Conservation (phyloP, 768 basidiomycete species). For the Lentinula lateritia region DNA sequence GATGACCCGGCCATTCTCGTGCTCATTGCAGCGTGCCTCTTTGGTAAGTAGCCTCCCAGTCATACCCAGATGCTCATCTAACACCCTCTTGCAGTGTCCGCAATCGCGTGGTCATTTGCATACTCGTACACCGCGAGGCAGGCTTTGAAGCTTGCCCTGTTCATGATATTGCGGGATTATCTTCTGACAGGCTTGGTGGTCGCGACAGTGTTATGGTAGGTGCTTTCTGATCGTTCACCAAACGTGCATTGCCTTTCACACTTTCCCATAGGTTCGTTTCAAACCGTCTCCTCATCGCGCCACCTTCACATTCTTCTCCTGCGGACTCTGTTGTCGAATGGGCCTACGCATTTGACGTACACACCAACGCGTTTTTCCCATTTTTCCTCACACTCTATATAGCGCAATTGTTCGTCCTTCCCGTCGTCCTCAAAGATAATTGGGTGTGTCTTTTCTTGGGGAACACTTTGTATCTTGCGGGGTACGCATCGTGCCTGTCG, state of each 20-base stretch:
- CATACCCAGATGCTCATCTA: background rate
- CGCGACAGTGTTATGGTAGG: conserved; percentile 75
- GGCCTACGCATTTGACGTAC: conserved; percentile 96
- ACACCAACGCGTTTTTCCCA: conserved; percentile 96
- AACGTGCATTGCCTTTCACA: background rate
- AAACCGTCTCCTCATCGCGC: conserved; percentile 65
- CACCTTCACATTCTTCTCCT: conserved; percentile 65
- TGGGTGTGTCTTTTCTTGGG: conserved; percentile 96
- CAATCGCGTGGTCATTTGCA: conserved; percentile 80
- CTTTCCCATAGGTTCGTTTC: conserved; percentile 49
- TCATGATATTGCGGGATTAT: conserved; percentile 90
- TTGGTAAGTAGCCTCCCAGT: conserved; percentile 39
- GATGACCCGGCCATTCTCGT: conserved; percentile 96
- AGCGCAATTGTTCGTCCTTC: conserved; percentile 81
- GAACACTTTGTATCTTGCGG: conserved; percentile 87
- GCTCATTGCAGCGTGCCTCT: conserved; percentile 74
- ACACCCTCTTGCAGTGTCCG: conserved; percentile 49
- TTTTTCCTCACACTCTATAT: conserved; percentile 87
- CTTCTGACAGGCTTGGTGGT: conserved; percentile 69
- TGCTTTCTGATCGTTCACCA: background rate
- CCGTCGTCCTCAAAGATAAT: conserved; percentile 75
- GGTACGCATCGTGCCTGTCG: conserved; percentile 40
- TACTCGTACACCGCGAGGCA: conserved; percentile 60
- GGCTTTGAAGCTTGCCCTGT: conserved; percentile 57
- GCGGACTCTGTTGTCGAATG: conserved; percentile 78